These are phyloP conservation scores for Tranzscheliella williamsii DNA, from an alignment of 1,284 basidiomycete genomes.

Conservation along the genomic window DNA sequence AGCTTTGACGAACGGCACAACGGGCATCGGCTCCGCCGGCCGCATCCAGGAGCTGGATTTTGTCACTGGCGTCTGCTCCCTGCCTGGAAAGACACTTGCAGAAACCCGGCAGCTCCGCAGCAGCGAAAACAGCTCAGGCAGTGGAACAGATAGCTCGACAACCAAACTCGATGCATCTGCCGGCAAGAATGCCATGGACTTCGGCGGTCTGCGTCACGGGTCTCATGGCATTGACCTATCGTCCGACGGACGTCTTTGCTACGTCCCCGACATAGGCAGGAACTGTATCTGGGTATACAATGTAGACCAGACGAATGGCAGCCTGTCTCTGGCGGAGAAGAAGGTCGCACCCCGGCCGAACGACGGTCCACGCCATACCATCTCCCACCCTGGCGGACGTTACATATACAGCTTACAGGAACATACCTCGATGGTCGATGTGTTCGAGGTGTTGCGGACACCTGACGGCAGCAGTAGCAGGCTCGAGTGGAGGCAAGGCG, in stretches of 20 bases:
- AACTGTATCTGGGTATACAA: constrained; percentile 62
- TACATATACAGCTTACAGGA: constrained; percentile 62
- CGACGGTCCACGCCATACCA: constrained; percentile 62
- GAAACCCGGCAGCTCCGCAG: constrained; percentile 1
- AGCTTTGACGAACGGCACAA: constrained; percentile 6
- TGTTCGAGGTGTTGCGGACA: constrained; percentile 36
- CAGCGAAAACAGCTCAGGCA: background rate
- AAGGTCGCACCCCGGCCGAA: constrained; percentile 58
- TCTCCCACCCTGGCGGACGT: constrained; percentile 61
- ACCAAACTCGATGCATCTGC: constrained; percentile 12
- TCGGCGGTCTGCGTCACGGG: constrained; percentile 44
- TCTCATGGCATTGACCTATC: constrained; percentile 19
- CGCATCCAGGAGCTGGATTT: constrained; percentile 55
- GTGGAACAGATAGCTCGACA: background rate
- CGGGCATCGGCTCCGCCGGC: constrained; percentile 20
- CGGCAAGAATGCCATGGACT: constrained; percentile 39
- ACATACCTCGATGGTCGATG: constrained; percentile 56
- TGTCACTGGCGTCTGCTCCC: constrained; percentile 39
- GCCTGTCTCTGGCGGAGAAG: constrained; percentile 57
- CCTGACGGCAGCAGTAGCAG: constrained; percentile 10
- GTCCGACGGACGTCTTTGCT: constrained; percentile 14
- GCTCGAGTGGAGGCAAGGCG: constrained; percentile 51
- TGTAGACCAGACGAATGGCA: constrained; percentile 47
- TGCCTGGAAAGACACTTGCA: constrained; percentile 26
- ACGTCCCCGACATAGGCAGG: constrained; percentile 53